Percentiles rank a stretch among this genome's conserved stretches.
These are phyloP conservation scores for Aspergillus udagawae DNA, from an alignment of 2,329 filamentous ascomycete species.

Conservation along the genomic window DNA sequence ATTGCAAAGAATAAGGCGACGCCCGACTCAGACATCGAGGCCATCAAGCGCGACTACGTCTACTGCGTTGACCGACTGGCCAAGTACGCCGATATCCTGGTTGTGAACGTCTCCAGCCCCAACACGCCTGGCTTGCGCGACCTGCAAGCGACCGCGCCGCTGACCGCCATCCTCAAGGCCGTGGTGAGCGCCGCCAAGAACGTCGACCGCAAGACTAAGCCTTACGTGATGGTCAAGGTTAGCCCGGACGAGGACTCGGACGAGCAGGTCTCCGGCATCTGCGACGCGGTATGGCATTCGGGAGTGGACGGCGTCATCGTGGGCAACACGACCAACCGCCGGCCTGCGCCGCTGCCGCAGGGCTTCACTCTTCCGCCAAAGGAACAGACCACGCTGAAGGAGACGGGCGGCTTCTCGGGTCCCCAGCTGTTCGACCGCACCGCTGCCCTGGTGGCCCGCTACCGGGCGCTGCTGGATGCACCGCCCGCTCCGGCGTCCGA, in stretches of 20 bases:
- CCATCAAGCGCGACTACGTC: slow-evolving; percentile 77
- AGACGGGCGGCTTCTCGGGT: slow-evolving; percentile 86
- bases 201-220: slow-evolving; percentile 66
- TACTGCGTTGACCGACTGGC: slow-evolving; percentile 80
- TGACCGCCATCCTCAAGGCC: slow-evolving; percentile 74
- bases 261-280: slow-evolving; percentile 80
- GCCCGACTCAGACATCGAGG: slow-evolving; percentile 75
- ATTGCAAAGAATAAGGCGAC: slow-evolving; percentile 97
- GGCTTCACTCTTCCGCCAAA: slow-evolving; percentile 60
- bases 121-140: slow-evolving; percentile 90
- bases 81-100: slow-evolving; percentile 88
- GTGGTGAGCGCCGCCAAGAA: slow-evolving; percentile 75
- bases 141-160: slow-evolving; percentile 76
- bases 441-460: slow-evolving; percentile 71
- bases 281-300: slow-evolving; percentile 73
- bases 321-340: slow-evolving; percentile 89
- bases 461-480: slow-evolving; percentile 65
- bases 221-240: slow-evolving; percentile 94
- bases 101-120: slow-evolving; percentile 95
- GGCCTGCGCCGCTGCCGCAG: slow-evolving; percentile 65
- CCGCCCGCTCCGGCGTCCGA: slow-evolving; percentile 26
- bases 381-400: slow-evolving; percentile 65
- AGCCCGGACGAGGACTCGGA: slow-evolving; percentile 90
- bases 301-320: slow-evolving; percentile 95
- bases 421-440: slow-evolving; percentile 84